These are phyloP conservation scores for Hypomontagnella submonticulosa DNA, from an alignment of 495 filamentous ascomycete species.

Conservation along the genomic window DNA sequence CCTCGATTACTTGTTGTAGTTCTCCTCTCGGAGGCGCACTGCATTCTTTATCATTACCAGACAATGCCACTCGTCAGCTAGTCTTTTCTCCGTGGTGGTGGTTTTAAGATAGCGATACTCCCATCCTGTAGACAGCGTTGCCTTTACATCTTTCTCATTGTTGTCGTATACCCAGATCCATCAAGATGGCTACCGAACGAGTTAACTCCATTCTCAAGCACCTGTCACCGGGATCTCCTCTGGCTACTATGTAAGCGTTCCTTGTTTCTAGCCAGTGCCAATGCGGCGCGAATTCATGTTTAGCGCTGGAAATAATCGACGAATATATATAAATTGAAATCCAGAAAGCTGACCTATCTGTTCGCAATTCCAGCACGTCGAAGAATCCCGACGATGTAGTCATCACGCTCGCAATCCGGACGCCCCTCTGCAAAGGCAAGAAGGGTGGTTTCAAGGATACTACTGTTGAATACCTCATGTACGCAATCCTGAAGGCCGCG, in stretches of 20 bases:
- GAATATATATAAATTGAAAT: background rate
- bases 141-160: background rate
- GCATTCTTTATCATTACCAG: slow-evolving; percentile 33
- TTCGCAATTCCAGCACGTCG: slow-evolving; percentile 71
- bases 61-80: slow-evolving; percentile 32
- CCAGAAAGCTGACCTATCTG: slow-evolving; percentile 11
- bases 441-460: slow-evolving; percentile 97
- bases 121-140: background rate
- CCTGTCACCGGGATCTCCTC: slow-evolving; percentile 74
- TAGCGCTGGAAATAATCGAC: too few species aligned
- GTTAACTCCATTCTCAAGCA: slow-evolving; percentile 89
- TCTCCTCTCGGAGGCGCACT: slow-evolving; percentile 12
- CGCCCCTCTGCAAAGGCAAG: slow-evolving; percentile 77
- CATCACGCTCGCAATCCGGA: slow-evolving; percentile 84
- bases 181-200: slow-evolving; percentile 84
- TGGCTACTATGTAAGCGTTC: slow-evolving; percentile 77
- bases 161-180: background rate
- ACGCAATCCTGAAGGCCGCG: slow-evolving; percentile 80
- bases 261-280: background rate
- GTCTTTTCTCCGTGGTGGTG: background rate
- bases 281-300: too few species aligned
- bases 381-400: slow-evolving; percentile 98
- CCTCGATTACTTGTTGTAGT: slow-evolving; percentile 6
- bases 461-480: slow-evolving; percentile 84
- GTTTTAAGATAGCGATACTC: slow-evolving; percentile 16